Percentiles rank a stretch among this genome's conserved stretches.
phyloP scores from a whole-genome alignment of 176 grass and related monocot genomes.

The Carex kokanica region DNA sequence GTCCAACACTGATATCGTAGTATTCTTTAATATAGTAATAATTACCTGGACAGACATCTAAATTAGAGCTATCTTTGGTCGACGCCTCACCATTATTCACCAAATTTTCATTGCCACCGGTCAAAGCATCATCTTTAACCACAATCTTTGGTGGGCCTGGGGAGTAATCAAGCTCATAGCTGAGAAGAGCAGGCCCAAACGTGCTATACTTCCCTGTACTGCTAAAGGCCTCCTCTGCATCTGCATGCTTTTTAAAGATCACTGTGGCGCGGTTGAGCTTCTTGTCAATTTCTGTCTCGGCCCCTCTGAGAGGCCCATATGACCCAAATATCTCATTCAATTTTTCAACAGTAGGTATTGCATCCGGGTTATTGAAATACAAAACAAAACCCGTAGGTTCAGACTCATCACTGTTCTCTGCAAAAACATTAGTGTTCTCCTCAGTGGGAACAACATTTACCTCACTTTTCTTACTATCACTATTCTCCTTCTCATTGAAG shows the following conservation, averaged over 20 bases:
- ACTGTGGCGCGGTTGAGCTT: conserved; percentile 43
- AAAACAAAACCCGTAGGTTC: conserved; percentile 36
- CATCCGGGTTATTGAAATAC: conserved; percentile 38
- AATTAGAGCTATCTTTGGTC: background rate
- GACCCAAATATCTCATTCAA: conserved; percentile 53
- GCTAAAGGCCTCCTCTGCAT: conserved; percentile 45
- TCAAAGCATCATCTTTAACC: background rate
- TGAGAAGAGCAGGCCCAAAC: conserved; percentile 50
- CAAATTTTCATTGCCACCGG: background rate
- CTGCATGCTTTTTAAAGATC: conserved; percentile 43
- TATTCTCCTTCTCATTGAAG: conserved; percentile 33
- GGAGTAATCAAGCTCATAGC: conserved; percentile 46
- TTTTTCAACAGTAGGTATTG: conserved; percentile 50
- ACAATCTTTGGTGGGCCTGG: conserved; percentile 24
- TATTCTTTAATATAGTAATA: background rate
- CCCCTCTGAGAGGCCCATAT: conserved; percentile 45
- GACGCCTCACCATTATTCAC: conserved; percentile 6
- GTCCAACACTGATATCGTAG: background rate
- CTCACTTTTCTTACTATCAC: conserved; percentile 26
- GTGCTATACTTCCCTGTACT: conserved; percentile 44
- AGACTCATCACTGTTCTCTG: conserved; percentile 31
- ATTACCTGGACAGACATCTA: conserved; percentile 18
- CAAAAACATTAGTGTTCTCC: background rate
- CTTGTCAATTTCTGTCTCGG: conserved; percentile 41
- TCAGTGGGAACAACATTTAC: background rate